Evolutionary conservation across 495 filamentous ascomycete genomes (phyloP).

Genomic region (Massariosphaeria phaeospora): DNA sequence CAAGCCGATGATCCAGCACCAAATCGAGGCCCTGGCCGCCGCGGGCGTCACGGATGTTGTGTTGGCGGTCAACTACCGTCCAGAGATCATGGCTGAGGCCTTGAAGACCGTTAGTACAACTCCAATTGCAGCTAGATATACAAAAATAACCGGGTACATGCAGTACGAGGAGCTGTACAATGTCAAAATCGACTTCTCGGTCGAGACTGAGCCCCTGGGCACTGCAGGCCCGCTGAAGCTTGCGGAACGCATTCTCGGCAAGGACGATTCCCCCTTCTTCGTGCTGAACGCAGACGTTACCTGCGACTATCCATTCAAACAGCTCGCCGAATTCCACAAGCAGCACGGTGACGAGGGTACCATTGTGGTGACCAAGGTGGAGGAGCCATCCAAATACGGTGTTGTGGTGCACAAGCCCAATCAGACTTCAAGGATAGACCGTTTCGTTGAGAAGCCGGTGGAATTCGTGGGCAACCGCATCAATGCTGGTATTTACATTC

Average conservation of each 20-base stretch:
- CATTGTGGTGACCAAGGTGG: constrained; percentile 98
- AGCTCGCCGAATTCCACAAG: constrained; percentile 86
- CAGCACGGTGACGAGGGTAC: constrained; percentile 91
- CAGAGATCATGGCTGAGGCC: constrained; percentile 83
- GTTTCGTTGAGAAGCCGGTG: constrained; percentile 99
- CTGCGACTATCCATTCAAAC: constrained; percentile 93
- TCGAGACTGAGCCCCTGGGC: constrained; percentile 91
- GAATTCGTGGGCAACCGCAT: constrained; percentile 99
- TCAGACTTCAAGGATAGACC: constrained; percentile 89
- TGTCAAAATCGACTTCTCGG: constrained; percentile 91
- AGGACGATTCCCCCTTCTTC: constrained; percentile 93
- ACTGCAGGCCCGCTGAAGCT: constrained; percentile 96
- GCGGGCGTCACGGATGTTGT: constrained; percentile 98
- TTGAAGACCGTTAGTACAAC: constrained; percentile 57
- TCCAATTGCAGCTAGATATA: not conserved
- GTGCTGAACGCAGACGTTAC: constrained; percentile 99
- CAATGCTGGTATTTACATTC: constrained; percentile 98
- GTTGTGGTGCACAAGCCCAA: constrained; percentile 96
- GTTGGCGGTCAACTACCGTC: constrained; percentile 95
- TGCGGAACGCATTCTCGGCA: constrained; percentile 86
- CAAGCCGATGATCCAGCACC: constrained; percentile 98
- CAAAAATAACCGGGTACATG: constrained; percentile 1
- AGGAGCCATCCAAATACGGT: constrained; percentile 98
- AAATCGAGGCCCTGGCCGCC: constrained; percentile 90
- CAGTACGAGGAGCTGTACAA: constrained; percentile 90